Base-by-base conservation (phyloP, 192 early-diverging fungal species). In the Podila epicladia region DNA sequence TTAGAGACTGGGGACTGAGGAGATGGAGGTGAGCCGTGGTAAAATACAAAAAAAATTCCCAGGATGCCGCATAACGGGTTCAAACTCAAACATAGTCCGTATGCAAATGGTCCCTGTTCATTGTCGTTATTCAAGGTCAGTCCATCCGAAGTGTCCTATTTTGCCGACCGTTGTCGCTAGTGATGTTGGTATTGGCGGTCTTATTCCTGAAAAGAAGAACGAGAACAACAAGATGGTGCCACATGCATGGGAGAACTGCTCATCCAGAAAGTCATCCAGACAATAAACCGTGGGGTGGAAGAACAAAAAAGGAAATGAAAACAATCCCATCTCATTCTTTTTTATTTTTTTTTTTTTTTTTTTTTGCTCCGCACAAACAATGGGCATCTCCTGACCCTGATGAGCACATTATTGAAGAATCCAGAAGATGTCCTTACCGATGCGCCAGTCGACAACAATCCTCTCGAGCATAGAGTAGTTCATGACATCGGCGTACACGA, bases 401-500 rank as follows among this genome's bases (percentile, higher is more conserved):
- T 19, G 29, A n/a, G 29, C 26, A n/a, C 33, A 20, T 57, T 29
- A 29, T 45, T 8, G 38, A 9, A 48, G 38, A 24, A 17, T 38
- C 8, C 48, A 28, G 51, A 9, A n/a, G n/a, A n/a, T n/a, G 22
- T 38, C 32, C 77, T 69, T 72, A 80, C 77, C 77, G 79, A 92
- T 88, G 29, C 87, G 87, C 62, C 87, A 85, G 73, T 92, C 87
- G 28, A 90, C 91, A 28, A 89, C 85, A 20, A 92, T 87, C 49
- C 87, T 82, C 68, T 92, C 91, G n/a, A 92, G 79, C 33, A 88
- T 75, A 26, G 84, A 78, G 71, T 88, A 88, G 83, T 92, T 89
- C 48, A 92, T 84, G 32, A 92, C 91, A 60, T 92, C 91, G 50
- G 88, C 89, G 53, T 87, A 90, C 4, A 92, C 89, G 82, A 89